Conservation (phyloP, 345 rosid genomes). For the Acer negundo region DNA sequence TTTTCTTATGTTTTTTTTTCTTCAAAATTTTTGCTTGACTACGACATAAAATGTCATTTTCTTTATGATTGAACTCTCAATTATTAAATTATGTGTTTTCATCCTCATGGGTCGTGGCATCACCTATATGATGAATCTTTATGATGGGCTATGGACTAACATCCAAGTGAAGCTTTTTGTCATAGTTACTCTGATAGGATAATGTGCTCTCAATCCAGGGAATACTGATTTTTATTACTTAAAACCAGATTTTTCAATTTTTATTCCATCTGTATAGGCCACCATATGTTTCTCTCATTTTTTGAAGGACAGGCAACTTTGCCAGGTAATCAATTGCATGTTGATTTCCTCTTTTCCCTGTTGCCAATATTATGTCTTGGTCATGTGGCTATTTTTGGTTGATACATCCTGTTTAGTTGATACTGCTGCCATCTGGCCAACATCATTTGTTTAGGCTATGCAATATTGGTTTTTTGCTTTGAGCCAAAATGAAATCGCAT, state of each 20-base stretch:
- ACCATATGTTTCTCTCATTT: not conserved
- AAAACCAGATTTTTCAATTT: not conserved
- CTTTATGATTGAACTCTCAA: not conserved
- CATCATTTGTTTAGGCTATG: not conserved
- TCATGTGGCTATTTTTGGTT: conserved; percentile 17
- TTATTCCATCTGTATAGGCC: not conserved
- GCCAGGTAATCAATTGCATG: conserved; percentile 44
- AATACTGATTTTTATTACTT: not conserved
- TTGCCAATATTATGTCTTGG: conserved; percentile 39
- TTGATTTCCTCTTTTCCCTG: conserved; percentile 55
- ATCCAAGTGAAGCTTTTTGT: conserved; percentile 72
- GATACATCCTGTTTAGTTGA: conserved; percentile 10
- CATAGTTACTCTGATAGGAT: conserved; percentile 90
- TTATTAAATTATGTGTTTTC: not conserved
- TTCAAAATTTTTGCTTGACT: not conserved
- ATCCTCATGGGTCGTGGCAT: not conserved
- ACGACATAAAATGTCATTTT: not conserved
- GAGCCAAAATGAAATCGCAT: no score
- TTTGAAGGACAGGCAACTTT: conserved; percentile 34
- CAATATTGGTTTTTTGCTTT: no score
- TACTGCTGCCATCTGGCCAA: conserved; percentile 3
- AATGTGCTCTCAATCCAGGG: not conserved
- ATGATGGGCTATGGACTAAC: conserved; percentile 55
- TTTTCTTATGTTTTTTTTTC: not conserved
- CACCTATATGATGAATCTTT: conserved; percentile 62